These are phyloP conservation scores for Globisporangium alternatum DNA, from an alignment of 352 stramenopile species.

Conservation along the genomic window DNA sequence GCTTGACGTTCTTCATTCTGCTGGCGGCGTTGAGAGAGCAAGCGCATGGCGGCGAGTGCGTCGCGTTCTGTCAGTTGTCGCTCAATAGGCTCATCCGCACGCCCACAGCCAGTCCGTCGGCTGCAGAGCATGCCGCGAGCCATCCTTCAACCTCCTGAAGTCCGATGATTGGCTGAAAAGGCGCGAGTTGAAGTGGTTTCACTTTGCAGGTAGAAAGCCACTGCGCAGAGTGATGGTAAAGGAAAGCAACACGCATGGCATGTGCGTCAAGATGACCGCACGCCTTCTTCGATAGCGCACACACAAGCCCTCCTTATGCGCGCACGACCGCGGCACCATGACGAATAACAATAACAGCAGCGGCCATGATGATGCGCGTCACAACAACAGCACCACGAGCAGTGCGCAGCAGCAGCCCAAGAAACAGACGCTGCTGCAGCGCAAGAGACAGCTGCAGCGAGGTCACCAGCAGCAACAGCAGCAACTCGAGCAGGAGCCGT, in stretches of 20 bases:
- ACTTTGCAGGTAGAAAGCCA: slow-evolving; percentile 4
- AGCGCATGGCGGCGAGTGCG: not conserved
- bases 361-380: not conserved
- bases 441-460: slow-evolving; percentile 20
- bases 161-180: not conserved
- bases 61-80: not conserved
- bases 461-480: slow-evolving; percentile 8
- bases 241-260: not conserved
- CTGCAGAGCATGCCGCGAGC: too few relatives aligned
- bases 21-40: not conserved
- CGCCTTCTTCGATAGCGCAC: not conserved
- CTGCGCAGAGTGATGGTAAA: not conserved
- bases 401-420: slow-evolving; percentile 10
- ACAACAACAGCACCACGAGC: not conserved
- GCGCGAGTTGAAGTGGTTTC: slow-evolving; percentile 14
- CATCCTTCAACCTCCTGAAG: too few relatives aligned
- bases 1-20: not conserved
- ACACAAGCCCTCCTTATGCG: not conserved
- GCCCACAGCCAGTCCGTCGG: too few relatives aligned
- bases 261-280: not conserved
- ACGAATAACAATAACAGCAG: slow-evolving; percentile 14
- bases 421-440: slow-evolving; percentile 26
- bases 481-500: slow-evolving; percentile 39
- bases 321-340: not conserved
- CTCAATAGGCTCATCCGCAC: too few relatives aligned